Conservation (phyloP, 352 stramenopile genomes). For the Phytopythium litorale region DNA sequence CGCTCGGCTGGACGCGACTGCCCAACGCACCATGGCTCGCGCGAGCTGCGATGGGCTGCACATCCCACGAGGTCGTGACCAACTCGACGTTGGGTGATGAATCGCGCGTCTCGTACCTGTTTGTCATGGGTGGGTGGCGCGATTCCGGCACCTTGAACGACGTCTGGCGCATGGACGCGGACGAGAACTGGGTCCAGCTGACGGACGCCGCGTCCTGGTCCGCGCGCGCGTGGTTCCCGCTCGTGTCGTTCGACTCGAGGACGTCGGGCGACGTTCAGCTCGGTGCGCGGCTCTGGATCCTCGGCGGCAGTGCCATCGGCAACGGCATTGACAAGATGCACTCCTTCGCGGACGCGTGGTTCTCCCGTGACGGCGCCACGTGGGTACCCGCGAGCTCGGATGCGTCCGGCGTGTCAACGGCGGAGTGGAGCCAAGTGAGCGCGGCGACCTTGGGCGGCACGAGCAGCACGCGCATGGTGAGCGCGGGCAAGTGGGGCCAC, state of each 20-base stretch:
- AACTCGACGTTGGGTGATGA: constrained; percentile 53
- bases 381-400: constrained; percentile 65
- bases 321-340: constrained; percentile 70
- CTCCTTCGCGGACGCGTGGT: constrained; percentile 72
- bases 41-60: constrained; percentile 55
- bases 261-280: constrained; percentile 55
- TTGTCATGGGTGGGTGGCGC: constrained; percentile 66
- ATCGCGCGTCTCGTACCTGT: constrained; percentile 45
- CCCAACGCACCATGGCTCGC: constrained; percentile 42
- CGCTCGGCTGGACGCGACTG: constrained; percentile 47
- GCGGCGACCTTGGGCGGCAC: constrained; percentile 13
- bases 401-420: constrained; percentile 60
- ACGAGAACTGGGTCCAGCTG: constrained; percentile 37
- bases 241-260: constrained; percentile 73
- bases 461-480: constrained; percentile 40
- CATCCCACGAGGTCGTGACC: constrained; percentile 41
- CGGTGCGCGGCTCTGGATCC: constrained; percentile 64
- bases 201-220: constrained; percentile 45
- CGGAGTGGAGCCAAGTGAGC: constrained; percentile 71
- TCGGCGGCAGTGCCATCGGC: constrained; percentile 73
- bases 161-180: constrained; percentile 63
- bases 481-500: constrained; percentile 75
- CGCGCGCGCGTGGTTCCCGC: constrained; percentile 63
- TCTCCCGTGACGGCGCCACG: constrained; percentile 49
- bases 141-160: constrained; percentile 52